Evolutionary conservation across 768 basidiomycete genomes (phyloP).

Genomic region (Collybia sp.): DNA sequence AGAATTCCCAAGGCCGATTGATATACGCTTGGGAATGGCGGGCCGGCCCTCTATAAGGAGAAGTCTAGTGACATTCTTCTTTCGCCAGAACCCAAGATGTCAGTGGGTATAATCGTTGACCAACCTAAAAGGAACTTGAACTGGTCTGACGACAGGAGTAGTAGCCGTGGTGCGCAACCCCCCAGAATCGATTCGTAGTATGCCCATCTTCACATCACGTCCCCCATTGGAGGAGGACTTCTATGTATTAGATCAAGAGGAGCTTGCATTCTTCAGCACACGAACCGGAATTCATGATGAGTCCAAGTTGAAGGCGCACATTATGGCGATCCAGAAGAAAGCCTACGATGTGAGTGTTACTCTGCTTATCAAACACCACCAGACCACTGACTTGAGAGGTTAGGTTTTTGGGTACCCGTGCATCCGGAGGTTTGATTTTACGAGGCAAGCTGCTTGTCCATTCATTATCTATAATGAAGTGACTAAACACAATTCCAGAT

Average conservation of each 20-base stretch:
- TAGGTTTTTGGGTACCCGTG: slow-evolving; percentile 34
- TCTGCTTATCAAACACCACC: no score
- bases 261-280: slow-evolving; percentile 28
- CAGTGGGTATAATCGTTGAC: no score
- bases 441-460: slow-evolving; percentile 15
- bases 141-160: no score
- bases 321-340: slow-evolving; percentile 30
- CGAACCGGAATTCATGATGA: slow-evolving; percentile 32
- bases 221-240: slow-evolving; percentile 16
- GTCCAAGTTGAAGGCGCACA: slow-evolving; percentile 31
- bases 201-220: neutral
- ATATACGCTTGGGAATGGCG: no score
- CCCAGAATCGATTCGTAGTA: neutral
- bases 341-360: slow-evolving; percentile 21
- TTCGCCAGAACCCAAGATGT: no score
- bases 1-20: no score
- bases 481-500: slow-evolving; percentile 4
- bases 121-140: no score
- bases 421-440: slow-evolving; percentile 30
- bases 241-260: slow-evolving; percentile 20
- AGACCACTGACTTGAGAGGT: neutral
- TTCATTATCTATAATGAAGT: neutral
- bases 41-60: no score
- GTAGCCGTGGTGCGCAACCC: no score
- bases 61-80: no score